Evolutionary conservation across 2,329 filamentous ascomycete species (phyloP), one percentile per base, ranked within the genome.

Genomic region (Torrubiella hemipterigena): DNA sequence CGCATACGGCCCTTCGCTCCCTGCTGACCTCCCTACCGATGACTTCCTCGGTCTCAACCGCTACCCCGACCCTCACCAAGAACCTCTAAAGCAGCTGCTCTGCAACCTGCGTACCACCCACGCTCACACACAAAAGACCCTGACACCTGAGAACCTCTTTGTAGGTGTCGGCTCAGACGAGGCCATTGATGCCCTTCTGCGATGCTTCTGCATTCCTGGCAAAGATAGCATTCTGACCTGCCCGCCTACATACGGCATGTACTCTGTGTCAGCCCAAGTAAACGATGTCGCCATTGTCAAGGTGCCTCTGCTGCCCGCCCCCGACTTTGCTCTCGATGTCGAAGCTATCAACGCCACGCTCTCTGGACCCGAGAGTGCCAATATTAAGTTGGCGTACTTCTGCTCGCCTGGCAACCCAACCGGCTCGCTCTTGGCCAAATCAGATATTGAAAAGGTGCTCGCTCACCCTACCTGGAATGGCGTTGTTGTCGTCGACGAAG

Each of bases 161-260:
- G 83, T 95, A 30, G 91, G 91, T 38, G 87, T 96, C 26, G 91
- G 91, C 40, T 93, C 83, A 38, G 91, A 98, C 55, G 91, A 98
- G 67, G 89, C 85, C 40, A 94, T 98, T 51, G 91, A 98, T 58
- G 85, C 84, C 6, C 71, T 98, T 24, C 70, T 98, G 37, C 80
- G 91, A 32, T 91, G 83, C 57, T 98, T 98, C 64, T 98, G 91
- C 59, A 63, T 75, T 2, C 91, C 91, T 1, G 84, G 80, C 27
- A 69, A 69, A 42, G 91, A 98, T 59, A 85, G 82, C 51, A 93
- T 98, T 51, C 71, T 98, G 21, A 89, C 85, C 25, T 96, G 89
- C 50, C 91, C 91, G 13, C 91, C 91, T 1, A 98, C 91, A 1
- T 98, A 98, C 55, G 91, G 91, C 59, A 98, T 98, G 91, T 98